Evolutionary conservation across 208 protist species (phyloP), one percentile per base, ranked within the genome.

Genomic region (Acanthamoeba triangularis): DNA sequence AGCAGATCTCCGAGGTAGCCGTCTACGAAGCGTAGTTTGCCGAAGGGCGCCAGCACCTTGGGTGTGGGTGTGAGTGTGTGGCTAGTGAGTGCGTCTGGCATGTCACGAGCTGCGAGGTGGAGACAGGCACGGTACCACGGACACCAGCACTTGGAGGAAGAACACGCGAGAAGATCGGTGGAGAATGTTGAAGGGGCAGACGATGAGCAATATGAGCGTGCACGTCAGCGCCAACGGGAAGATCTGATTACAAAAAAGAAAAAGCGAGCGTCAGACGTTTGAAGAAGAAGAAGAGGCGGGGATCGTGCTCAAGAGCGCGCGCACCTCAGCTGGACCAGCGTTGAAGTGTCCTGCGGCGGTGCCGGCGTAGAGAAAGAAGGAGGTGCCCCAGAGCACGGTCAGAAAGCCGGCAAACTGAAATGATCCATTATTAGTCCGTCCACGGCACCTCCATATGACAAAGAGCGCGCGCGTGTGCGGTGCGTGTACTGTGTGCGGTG

Each of bases 101-200:
- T n/a, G 72, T 82, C 2, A 67, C 23, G 28, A 1, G 61, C 23
- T 82, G n/a, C n/a, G n/a, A n/a, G n/a, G n/a, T n/a, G 18, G 78
- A 20, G 18, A 20, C 28, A n/a, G 3, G 52, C 25, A 25, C 16
- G 25, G 82, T 82, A 82, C 74, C 74, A 82, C 74, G 37, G 74
- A 82, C 23, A 78, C 25, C 0, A 54, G 67, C 30, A 93, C 88
- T 35, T 93, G 91, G 33, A 96, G 94, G 28, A 96, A 63, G 20
- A 95, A 52, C 14, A 76, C 18, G 44, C 96, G 63, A 1, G 96
- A 96, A 23, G 95, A 95, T 41, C 96, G 37, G 72, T 96, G 94
- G 59, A 96, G 93, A 33, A 96, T 88, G 63, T 95, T 87, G 49
- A 96, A 96, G 20, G 96, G 96, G 56, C 95, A 96, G 5, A 96